Evolutionary conservation across 2,329 filamentous ascomycete genomes (phyloP), one percentile per base, ranked within the genome.

Genomic region (Cordyceps fumosorosea): DNA sequence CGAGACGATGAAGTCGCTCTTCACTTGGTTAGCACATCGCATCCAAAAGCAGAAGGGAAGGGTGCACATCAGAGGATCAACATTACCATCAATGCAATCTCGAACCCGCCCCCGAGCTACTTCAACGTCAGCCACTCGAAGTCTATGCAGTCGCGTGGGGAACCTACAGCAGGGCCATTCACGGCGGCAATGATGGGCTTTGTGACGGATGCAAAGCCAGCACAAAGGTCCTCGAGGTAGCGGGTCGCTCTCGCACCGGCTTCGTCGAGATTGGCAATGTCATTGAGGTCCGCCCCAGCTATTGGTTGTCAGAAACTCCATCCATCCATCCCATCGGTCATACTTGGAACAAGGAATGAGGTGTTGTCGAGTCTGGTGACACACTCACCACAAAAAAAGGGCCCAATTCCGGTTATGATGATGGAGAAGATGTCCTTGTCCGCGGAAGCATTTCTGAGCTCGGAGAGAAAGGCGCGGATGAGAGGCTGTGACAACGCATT

Each of bases 401-500:
- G 67, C 1, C 68, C 69, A 14, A 68, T 68, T 3, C 74, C 74
- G 6, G 73, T 72, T 32, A 76, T 52, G 42, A 76, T 68, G 5
- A 75, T 68, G 6, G 68, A 73, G 26, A 73, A 68, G 50, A 75
- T 68, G 3, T 60, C 56, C 11, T 66, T 58, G 37, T 69, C 67
- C 22, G 47, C 64, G 34, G 64, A 67, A 24, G 56, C 67, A 34
- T 45, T 63, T 53, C 24, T 63, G 29, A 70, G 66, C 56, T 63
- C 67, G 12, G 62, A 64, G 10, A 74, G 66, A 5, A 81, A 68
- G 48, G 81, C 73, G 63, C 70, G 66, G 66, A 81, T 79, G 75
- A 83, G 77, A 52, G 69, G 69, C 62, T 77, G 73, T 3, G 80
- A 83, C 64, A 84, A 77, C n/a, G 83, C 82, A 74, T 85, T 85